A percentile compares a stretch with the other conserved stretches of the same genome.
These are phyloP conservation scores for Leishmania guyanensis DNA, from an alignment of 208 protist species.

Conservation along the genomic window DNA sequence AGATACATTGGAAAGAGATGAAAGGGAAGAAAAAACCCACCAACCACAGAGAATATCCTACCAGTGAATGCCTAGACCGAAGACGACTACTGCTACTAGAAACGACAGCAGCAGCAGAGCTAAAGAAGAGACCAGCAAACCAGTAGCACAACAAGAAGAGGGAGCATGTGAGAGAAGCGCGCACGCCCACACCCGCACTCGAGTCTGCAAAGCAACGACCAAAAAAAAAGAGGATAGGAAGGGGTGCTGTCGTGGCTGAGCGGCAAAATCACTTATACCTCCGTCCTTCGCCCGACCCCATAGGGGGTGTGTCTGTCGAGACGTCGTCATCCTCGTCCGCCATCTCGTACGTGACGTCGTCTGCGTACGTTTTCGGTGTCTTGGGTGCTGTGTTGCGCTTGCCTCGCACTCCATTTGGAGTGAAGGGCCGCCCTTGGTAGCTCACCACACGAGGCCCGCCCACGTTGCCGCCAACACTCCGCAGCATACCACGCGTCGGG, in stretches of 20 bases:
- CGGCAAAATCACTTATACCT: background rate
- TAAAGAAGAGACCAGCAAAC: background rate
- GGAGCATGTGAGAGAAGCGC: background rate
- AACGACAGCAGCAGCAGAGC: background rate
- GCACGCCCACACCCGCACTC: too few relatives aligned
- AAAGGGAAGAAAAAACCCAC: background rate
- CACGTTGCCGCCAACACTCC: conserved; percentile 1
- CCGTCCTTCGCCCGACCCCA: background rate
- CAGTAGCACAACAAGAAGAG: background rate
- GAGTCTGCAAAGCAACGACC: too few relatives aligned
- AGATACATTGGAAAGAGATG: background rate
- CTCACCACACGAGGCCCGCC: conserved; percentile 32
- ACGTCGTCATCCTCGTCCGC: conserved; percentile 23
- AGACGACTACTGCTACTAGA: background rate
- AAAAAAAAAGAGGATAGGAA: background rate
- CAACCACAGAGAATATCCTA: background rate
- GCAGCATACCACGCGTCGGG: background rate
- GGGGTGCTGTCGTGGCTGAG: background rate
- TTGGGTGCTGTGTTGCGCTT: conserved; percentile 12
- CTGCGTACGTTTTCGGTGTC: conserved; percentile 21
- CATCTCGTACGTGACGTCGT: conserved; percentile 30
- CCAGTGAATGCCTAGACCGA: background rate
- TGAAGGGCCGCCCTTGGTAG: conserved; percentile 58
- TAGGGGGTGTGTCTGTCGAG: background rate
- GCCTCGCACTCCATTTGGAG: conserved; percentile 44